Evolutionary conservation across 768 basidiomycete species (phyloP).

Genomic region (Tricholoma bakamatsutake): DNA sequence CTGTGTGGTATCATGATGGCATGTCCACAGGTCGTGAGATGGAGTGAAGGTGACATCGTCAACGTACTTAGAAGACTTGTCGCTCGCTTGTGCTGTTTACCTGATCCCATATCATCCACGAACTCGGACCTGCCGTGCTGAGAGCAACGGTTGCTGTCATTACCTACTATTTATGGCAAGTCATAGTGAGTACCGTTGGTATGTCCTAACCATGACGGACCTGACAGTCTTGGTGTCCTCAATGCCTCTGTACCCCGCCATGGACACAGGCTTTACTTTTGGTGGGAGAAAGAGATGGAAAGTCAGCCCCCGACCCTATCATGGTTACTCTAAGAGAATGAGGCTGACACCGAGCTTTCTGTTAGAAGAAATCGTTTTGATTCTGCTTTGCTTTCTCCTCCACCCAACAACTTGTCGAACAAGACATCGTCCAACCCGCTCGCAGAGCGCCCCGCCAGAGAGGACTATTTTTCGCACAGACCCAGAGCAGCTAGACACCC

Average conservation of each 20-base stretch:
- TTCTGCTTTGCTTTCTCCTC: slow-evolving; percentile 38
- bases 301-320: slow-evolving; percentile 26
- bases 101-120: no score
- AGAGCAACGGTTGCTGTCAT: no score
- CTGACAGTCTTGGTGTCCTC: slow-evolving; percentile 48
- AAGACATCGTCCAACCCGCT: slow-evolving; percentile 38
- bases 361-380: slow-evolving; percentile 19
- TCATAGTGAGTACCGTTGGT: no score
- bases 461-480: slow-evolving; percentile 16
- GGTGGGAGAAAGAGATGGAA: slow-evolving; percentile 22
- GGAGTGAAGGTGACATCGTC: no score
- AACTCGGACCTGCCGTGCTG: no score
- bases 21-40: no score
- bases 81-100: no score
- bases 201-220: slow-evolving; percentile 35
- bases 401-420: slow-evolving; percentile 33
- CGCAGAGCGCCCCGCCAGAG: slow-evolving; percentile 43
- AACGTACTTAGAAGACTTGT: no score
- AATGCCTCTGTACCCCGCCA: slow-evolving; percentile 34
- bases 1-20: no score
- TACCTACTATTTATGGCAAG: no score
- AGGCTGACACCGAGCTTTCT: slow-evolving; percentile 9
- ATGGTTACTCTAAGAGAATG: slow-evolving; percentile 36
- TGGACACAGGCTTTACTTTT: slow-evolving; percentile 26
- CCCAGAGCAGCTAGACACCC: slow-evolving; percentile 4